A percentile compares a stretch with the other conserved stretches of the same genome.
Evolutionary conservation across 2,329 filamentous ascomycete genomes (phyloP).

Genomic region (Parafenestella ontariensis): DNA sequence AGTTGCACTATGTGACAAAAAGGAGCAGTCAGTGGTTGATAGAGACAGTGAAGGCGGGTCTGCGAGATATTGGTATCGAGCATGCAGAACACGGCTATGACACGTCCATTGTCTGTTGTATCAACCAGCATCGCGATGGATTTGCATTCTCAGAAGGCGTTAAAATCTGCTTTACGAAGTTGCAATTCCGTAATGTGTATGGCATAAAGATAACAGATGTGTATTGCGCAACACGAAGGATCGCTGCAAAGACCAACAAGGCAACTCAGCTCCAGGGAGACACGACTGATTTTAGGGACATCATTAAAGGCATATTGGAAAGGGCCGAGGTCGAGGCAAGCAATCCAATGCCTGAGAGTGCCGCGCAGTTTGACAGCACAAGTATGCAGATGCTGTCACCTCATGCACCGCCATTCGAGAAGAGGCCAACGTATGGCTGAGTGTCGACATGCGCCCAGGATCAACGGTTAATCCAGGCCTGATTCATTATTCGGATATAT

Average conservation of each 20-base stretch:
- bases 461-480: background rate
- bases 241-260: background rate
- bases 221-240: constrained; percentile 24
- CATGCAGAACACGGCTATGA: constrained; percentile 21
- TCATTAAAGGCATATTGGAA: constrained; percentile 27
- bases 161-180: constrained; percentile 33
- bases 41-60: constrained; percentile 25
- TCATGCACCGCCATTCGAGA: background rate
- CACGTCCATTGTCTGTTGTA: constrained; percentile 26
- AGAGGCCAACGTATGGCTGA: constrained; percentile 8
- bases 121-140: constrained; percentile 28
- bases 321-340: constrained; percentile 16
- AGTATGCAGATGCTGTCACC: background rate
- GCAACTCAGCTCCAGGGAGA: constrained; percentile 1
- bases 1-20: constrained; percentile 37
- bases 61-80: constrained; percentile 34
- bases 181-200: constrained; percentile 34
- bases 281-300: constrained; percentile 24
- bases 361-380: background rate
- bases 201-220: constrained; percentile 30
- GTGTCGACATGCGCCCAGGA: background rate
- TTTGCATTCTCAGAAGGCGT: constrained; percentile 30
- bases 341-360: background rate
- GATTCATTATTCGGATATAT: background rate
- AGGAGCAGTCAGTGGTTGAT: constrained; percentile 34